phyloP scores from a whole-genome alignment of 768 basidiomycete genomes.

The Leccinum longicurvipes region DNA sequence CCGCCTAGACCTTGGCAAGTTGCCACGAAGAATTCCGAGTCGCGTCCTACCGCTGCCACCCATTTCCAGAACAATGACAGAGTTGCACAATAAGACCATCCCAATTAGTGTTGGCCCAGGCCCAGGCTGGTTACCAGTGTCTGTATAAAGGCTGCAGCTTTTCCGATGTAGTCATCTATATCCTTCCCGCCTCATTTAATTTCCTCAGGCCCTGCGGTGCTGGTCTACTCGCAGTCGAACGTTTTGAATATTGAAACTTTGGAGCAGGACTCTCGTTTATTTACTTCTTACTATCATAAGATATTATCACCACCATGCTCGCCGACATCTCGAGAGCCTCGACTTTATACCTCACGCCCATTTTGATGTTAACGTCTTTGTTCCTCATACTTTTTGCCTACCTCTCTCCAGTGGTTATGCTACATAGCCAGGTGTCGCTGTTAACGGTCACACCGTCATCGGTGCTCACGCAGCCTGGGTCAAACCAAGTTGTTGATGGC shows the following conservation, averaged over 20 bases:
- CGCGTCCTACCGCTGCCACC: neutral
- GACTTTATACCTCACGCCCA: slow-evolving; percentile 63
- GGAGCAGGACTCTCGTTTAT: slow-evolving; percentile 22
- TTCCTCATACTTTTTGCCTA: slow-evolving; percentile 65
- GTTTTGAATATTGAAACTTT: neutral
- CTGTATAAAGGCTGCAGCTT: slow-evolving; percentile 16
- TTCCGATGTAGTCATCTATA: neutral
- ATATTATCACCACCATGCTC: slow-evolving; percentile 47
- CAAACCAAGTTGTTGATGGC: slow-evolving; percentile 48
- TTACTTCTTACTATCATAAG: neutral
- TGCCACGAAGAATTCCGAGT: neutral
- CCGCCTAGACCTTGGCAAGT: neutral
- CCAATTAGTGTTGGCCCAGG: neutral
- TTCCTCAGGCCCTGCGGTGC: slow-evolving; percentile 16
- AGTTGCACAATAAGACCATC: slow-evolving; percentile 10
- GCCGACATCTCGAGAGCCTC: slow-evolving; percentile 64
- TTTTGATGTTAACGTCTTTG: slow-evolving; percentile 62
- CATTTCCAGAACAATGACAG: slow-evolving; percentile 17
- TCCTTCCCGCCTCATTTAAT: neutral
- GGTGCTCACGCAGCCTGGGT: slow-evolving; percentile 34
- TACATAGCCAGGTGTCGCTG: slow-evolving; percentile 61
- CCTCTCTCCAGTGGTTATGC: slow-evolving; percentile 59
- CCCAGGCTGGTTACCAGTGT: neutral
- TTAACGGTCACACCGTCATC: slow-evolving; percentile 61
- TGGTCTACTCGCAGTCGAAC: slow-evolving; percentile 18